Evolutionary conservation across 1,284 basidiomycete species (phyloP), one percentile per base, ranked within the genome.

Genomic region (Moesziomyces antarcticus): DNA sequence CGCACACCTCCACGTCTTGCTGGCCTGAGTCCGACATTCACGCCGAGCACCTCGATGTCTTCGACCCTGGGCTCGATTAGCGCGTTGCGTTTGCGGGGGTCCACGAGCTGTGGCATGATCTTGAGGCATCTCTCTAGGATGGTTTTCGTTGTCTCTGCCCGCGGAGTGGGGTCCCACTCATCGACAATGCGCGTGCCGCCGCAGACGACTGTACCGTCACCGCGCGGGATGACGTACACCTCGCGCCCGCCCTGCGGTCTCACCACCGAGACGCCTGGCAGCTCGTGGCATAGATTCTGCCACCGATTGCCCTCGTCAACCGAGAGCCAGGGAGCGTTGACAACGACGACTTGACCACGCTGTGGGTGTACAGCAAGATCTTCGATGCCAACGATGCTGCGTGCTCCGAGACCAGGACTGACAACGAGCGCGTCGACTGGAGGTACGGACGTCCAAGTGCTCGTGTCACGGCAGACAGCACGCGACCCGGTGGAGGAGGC

Each of bases 291-390:
- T 16, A 55, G 50, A 14, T 25, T 44, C 4, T 43, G 33, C 51
- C 48, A 5, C 24, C 13, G 21, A 37, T 51, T n/a, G 37, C 11
- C 1, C n/a, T 14, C n/a, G 25, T 14, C n/a, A 18, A 58, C 33
- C n/a, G 50, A 51, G 6, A 76, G 53, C 77, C 78, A 80, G 6
- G 78, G 78, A 13, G 80, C 80, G 14, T 52, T 41, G 4, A 81
- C 62, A 16, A 79, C 69, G 13, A 80, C 55, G 1, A 80, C 77
- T 46, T 81, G 80, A 11, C 80, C 80, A 10, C 80, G 62, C 8
- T 79, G 70, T 0, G 79, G 73, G 24, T 70, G 62, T 3, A 73
- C 55, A 3, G 52, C 62, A 13, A 44, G 30, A 43, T 79, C 77
- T 13, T 61, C 33, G 41, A 79, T 35, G 11, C 69, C 79, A 7